Base-by-base conservation (phyloP, 2,329 filamentous ascomycete genomes). In the Nothophaeocryptopus gaeumannii region DNA sequence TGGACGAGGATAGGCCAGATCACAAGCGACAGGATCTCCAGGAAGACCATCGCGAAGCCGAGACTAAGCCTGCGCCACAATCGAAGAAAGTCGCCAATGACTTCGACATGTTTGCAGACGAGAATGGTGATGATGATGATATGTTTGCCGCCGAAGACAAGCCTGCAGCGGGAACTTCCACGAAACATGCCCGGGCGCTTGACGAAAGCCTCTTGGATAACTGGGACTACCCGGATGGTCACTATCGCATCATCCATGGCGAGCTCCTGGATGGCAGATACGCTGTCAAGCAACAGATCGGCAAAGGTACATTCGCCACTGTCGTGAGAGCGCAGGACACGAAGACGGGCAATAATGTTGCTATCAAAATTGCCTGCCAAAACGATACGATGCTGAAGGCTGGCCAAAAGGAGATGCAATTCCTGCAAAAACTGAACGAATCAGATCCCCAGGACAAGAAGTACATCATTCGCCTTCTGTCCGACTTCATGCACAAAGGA, bases 351-450 rank as follows among this genome's bases (percentile, higher is more conserved):
- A 81, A 82, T 60, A 69, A 87, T n/a, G 91, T 97, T 30, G 93
- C 93, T 16, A 88, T 99, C 78, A 99, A 99, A 73, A 93, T 99
- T 62, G 95, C 97, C 71, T 88, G 93, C 56, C 95, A 95, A 70
- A 97, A 99, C 63, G 91, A 67, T 26, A 65, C 60, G 14, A 69
- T 76, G 69, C 81, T 84, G 59, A 96, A 96, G 70, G 91, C 90
- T 39, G 93, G 91, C 14, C 84, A 90, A 70, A 96, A 93, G 51
- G 93, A 99, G 69, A 95, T 97, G 67, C 87, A 89, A 36, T 96
- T 97, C 58, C 73, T 99, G 39, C 83, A 93, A 66, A 91, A 92
- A 65, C 81, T 99, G 47, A 89, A 87, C 62, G 83, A 86, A 39
- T 84, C 87, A 29, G 93, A 99, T 66, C 84, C 87, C 0, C 88